Evolutionary conservation across 2,329 filamentous ascomycete species (phyloP), one percentile per base, ranked within the genome.

Genomic region (Talaromyces sp.): DNA sequence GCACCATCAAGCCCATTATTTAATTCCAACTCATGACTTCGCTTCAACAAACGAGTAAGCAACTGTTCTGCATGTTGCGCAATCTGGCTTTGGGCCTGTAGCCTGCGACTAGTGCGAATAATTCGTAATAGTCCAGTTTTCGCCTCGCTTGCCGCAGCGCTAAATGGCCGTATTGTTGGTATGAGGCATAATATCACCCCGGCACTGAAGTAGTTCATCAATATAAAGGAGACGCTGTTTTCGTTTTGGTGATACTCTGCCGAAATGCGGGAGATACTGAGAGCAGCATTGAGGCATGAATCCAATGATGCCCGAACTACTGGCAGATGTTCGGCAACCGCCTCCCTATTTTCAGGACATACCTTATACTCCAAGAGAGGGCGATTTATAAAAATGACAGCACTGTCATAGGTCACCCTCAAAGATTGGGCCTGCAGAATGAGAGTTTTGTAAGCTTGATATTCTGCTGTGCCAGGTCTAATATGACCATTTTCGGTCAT

Each of bases 121-220:
- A 31, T 52, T 27, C 49, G 25, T 7, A 31, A 15, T n/a, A 52
- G 49, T 2, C 49, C 49, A 52, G 49, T 13, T 52, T 52, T 52
- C 5, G 49, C 49, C 13, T 52, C 25, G 10, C 27, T 52, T 33
- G 49, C 49, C 33, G 49, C 49, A 10, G 49, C n/a, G 7, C 49
- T 52, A 10, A 52, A 52, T n/a, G 49, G 49, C 17, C 49, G 25
- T 27, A 52, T 31, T 10, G 49, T 52, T 52, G 49, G 49, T 33
- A 52, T 52, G 27, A 52, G 49, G 25, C 49, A 52, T 52, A 52
- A 11, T 52, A 52, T 52, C 25, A 52, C 49, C n/a, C 49, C 49
- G 3, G 49, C 49, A n/a, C 25, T 52, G 17, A 52, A 52, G 49
- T 52, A 52, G 9, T 52, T 52, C 49, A 52, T 52, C 27, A 52